Base-by-base conservation (phyloP, 306 rosid genomes). In the Lablab purpureus region DNA sequence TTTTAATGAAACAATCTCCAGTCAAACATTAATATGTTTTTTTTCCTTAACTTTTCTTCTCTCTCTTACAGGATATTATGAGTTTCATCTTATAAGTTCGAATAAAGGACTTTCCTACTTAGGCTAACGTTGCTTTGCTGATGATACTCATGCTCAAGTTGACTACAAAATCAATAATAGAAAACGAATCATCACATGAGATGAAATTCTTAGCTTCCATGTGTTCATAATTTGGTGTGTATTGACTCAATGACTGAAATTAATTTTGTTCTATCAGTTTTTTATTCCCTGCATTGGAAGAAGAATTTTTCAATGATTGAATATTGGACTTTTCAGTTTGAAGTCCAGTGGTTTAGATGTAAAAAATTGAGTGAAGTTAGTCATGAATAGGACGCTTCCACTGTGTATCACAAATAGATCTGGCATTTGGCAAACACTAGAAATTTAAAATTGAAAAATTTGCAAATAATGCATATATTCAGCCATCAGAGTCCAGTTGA, bases 81-180 rank as follows among this genome's bases (percentile, higher is more conserved):
- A 14, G 54, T 46, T 46, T 46, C 51, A 46, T 11, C 51, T n/a
- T n/a, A n/a, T n/a, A n/a, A n/a, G n/a, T n/a, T n/a, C n/a, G n/a
- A n/a, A n/a, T n/a, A n/a, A n/a, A n/a, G n/a, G n/a, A n/a, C n/a
- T n/a, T n/a, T n/a, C n/a, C n/a, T n/a, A n/a, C 3, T 25, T 59
- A 12, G 18, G 25, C 5, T 62, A 21, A 18, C 23, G 11, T 36
- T 50, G 51, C 49, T 22, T 68, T 2, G 37, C 55, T n/a, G 72
- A 3, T n/a, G 72, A 3, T 30, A 62, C 73, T 80, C 23, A 60
- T 27, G 17, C 18, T 56, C 50, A 81, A 67, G 45, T 32, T 68
- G 67, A 59, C 66, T 75, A 51, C 64, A 21, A 0, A 23, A 18
- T 47, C 65, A 18, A 58, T 58, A 25, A 58, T 25, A 13, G 37